Evolutionary conservation across 225 moss, liverwort and hornwort species (phyloP), one percentile per base, ranked within the genome.

Genomic region (Marchantia paleacea): DNA sequence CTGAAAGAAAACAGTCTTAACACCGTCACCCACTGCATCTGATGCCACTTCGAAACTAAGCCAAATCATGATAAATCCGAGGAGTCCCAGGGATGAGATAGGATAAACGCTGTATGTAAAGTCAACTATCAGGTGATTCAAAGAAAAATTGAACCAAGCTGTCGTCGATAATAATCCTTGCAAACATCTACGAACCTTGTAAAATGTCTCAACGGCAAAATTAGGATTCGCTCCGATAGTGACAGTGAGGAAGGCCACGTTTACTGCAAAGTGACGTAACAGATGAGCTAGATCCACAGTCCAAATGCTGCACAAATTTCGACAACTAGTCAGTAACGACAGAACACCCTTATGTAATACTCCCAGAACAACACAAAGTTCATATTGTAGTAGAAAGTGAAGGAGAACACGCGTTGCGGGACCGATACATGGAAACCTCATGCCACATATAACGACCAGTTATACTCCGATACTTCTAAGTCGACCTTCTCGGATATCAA

Each of bases 271-370:
- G 81, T 90, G 90, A 74, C 97, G 91, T 82, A 97, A 79, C 75
- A 97, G 90, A 82, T 97, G 97, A 78, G 97, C 97, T 78, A 97
- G 88, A 84, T 97, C 97, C 76, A 97, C 94, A 55, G 97, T 97
- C 97, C 97, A 97, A 81, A 97, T 92, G 86, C 97, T 97, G 90
- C 78, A 64, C 30, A 69, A 61, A 75, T 68, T 58, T 52, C 8
- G 19, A 15, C 0, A 74, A 28, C 11, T 13, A 53, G 55, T 54
- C 12, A 73, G 49, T 39, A 48, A 69, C 39, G 19, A 39, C 39
- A 39, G 39, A 39, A 39, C 39, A 16, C 24, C 63, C n/a, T n/a
- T 16, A 63, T 3, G 63, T 25, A 0, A 9, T 14, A 58, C 63
- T 63, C 63, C 63, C 22, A 24, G 4, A 7, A 63, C 8, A n/a